Evolutionary conservation across 2,329 filamentous ascomycete species (phyloP), one percentile per base, ranked within the genome.

Genomic region (Camillea tinctor): DNA sequence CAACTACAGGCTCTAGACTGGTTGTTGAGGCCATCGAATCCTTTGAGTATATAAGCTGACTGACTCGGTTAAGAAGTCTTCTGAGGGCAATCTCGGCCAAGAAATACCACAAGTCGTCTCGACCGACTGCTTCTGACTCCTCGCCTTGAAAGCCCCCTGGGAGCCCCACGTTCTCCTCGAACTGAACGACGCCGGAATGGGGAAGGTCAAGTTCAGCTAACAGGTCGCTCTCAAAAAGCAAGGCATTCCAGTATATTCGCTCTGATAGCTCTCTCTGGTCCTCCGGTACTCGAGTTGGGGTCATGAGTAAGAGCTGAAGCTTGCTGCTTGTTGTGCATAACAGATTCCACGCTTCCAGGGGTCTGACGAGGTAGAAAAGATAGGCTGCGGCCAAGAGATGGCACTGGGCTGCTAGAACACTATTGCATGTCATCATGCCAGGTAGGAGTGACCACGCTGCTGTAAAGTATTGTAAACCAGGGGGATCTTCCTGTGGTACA

Each of bases 61-160:
- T 92, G 68, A 92, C 89, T 60, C 90, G 83, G 72, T 93, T 93
- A 66, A 94, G 81, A 3, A 95, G 83, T 58, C 91, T 81, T 52
- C 91, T 85, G 13, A 95, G 79, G 4, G 90, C 91, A 63, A 95
- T 93, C 69, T 94, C 91, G 44, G 91, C 91, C 26, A 94, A 78
- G 68, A 94, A 94, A 71, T 95, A 95, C 90, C 91, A 94, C 15
- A 94, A 79, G 60, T 94, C 90, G 68, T 94, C 91, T 54, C 86
- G 84, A 13, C 89, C 90, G 7, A 87, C 84, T 6, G 84, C 79
- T 64, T 85, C 83, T 7, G 80, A 79, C 64, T 88, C 85, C 58
- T 88, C 86, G n/a, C 87, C 87, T 68, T 91, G 89, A 65, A 94
- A 95, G 0, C 89, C 89, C 4, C 89, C 88, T 1, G 91, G 91